Base-by-base conservation (phyloP, 805 yeast genomes). In the Wickerhamomyces canadensis region DNA sequence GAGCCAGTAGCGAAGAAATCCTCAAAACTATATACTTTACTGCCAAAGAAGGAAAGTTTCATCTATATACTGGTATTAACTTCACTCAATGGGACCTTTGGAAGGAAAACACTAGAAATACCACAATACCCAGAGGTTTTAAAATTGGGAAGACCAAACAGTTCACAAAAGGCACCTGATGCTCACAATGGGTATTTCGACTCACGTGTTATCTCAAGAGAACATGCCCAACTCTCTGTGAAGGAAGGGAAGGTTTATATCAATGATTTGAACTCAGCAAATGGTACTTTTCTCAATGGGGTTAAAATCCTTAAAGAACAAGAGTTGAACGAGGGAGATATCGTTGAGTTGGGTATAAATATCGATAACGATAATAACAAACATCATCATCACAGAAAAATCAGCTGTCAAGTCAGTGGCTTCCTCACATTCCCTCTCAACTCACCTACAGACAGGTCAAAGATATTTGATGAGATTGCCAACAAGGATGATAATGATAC, bases 341-440 rank as follows among this genome's bases (percentile, higher is more conserved):
- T 76, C n/a, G 71, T 93, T n/a, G 94, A 91, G 52, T 65, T 93
- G 37, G 99, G 99, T 1, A 87, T 95, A 35, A 95, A 94, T 52
- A 84, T 93, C 37, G 84, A 80, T 51, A 61, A 64, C 30, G 74
- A 70, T 40, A 59, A 46, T 30, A 52, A 47, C 26, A 51, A 64
- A 65, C 42, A 70, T 74, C 40, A 74, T 46, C 75, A 80, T 30
- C 98, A 93, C 61, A 77, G 87, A 52, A 88, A 86, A 55, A 93
- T 93, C 36, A 78, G 89, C 39, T 93, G 96, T 23, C 67, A 70
- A 36, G 83, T 93, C 13, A 94, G 85, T 33, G 80, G 80, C 41
- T 76, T 89, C 38, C 71, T 78, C 35, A 71, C 82, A 27, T 50
- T 61, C 15, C 64, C 70, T 0, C 32, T 67, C 12, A 63, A 63